These are phyloP conservation scores for Kuraishia borneana DNA, from an alignment of 805 yeast species.

Conservation along the genomic window DNA sequence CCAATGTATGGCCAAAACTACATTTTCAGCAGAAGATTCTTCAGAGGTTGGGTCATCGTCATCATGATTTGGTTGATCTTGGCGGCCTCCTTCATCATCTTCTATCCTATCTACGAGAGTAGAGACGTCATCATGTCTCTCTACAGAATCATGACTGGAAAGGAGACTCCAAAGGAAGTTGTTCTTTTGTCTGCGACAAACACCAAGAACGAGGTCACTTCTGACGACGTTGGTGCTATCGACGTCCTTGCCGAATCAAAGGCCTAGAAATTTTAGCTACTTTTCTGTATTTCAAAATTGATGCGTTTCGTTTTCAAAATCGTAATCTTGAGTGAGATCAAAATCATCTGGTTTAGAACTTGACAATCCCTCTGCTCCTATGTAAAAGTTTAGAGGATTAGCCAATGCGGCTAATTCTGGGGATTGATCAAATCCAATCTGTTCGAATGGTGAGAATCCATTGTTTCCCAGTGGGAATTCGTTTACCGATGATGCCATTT, in stretches of 20 bases:
- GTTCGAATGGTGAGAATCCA: too few species aligned
- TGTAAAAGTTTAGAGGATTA: too few species aligned
- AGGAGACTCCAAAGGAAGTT: constrained; percentile 5
- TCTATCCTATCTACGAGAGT: constrained; percentile 23
- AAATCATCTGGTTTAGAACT: not conserved
- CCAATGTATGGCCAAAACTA: constrained; percentile 21
- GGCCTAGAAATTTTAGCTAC: not conserved
- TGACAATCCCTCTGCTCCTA: too few species aligned
- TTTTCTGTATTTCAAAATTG: not conserved
- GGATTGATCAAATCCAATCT: too few species aligned
- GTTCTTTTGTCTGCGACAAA: not conserved
- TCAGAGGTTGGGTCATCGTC: constrained; percentile 22
- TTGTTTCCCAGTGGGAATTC: too few species aligned
- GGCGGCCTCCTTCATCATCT: constrained; percentile 18
- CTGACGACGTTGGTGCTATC: not conserved
- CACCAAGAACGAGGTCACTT: not conserved
- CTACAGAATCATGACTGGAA: constrained; percentile 8
- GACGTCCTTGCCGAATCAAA: not conserved
- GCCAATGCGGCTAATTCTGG: too few species aligned
- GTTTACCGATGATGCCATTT: too few species aligned
- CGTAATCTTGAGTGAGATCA: too few species aligned
- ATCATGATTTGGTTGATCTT: constrained; percentile 21
- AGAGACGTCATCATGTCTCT: constrained; percentile 11
- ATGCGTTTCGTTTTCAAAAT: not conserved
- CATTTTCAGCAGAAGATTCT: constrained; percentile 18